These are phyloP conservation scores for Yarrowia sp. DNA, from an alignment of 805 yeast genomes.

Conservation along the genomic window DNA sequence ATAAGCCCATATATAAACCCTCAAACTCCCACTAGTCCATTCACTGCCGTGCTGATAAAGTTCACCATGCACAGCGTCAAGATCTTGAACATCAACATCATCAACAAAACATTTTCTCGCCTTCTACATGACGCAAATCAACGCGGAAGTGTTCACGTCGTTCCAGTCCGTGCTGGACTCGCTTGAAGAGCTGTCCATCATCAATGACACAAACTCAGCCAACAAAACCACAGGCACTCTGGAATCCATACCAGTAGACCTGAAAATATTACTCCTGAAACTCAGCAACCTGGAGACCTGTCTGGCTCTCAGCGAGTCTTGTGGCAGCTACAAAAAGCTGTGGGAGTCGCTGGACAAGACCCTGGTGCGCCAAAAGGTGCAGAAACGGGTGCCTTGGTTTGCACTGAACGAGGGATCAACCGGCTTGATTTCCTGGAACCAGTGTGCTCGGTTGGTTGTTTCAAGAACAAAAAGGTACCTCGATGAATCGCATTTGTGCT, in stretches of 20 bases:
- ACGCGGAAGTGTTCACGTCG: constrained; percentile 2
- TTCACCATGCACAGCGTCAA: no score
- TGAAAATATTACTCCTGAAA: neutral
- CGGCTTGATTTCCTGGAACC: neutral
- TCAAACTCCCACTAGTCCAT: no score
- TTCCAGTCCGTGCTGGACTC: neutral
- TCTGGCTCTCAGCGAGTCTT: constrained; percentile 5
- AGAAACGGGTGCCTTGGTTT: neutral
- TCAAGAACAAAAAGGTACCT: neutral
- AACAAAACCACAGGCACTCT: neutral
- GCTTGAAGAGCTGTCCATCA: neutral
- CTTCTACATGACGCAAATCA: neutral
- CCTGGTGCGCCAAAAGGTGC: neutral
- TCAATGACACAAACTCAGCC: neutral
- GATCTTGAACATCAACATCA: no score
- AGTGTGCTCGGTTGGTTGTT: neutral
- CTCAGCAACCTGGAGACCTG: neutral
- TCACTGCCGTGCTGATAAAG: no score
- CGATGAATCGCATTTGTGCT: no score
- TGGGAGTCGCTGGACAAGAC: constrained; percentile 16
- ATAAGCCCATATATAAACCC: no score
- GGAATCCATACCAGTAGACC: neutral
- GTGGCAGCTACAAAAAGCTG: neutral
- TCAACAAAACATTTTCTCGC: no score
- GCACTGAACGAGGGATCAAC: neutral